Evolutionary conservation across 2,329 filamentous ascomycete genomes (phyloP), one percentile per base, ranked within the genome.

Genomic region (Drechslerella dactyloides): DNA sequence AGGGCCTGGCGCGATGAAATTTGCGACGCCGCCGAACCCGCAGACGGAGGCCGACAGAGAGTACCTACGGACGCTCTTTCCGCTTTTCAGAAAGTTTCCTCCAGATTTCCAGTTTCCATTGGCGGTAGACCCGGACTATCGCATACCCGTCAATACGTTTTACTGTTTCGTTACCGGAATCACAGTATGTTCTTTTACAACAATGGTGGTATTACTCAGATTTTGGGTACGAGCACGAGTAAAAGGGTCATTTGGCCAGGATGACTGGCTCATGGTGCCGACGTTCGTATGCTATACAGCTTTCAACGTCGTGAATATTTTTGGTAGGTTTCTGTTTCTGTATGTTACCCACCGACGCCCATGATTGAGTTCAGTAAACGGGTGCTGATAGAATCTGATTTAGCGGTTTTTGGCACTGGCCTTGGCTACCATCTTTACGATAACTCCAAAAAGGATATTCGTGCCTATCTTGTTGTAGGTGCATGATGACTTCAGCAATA

Each of bases 261-360:
- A 70, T 46, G 66, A 70, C 54, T 70, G 64, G 66, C 53, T 70
- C 30, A 70, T 70, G 66, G 37, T 70, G 17, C 59, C 66, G 11
- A 60, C 66, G 35, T 70, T 70, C 42, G 59, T 70, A 70, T 64
- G 46, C 24, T 63, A 70, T 27, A 57, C 19, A 4, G 59, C 59
- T 0, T 69, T 69, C 13, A 69, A 69, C 51, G 48, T 21, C 2
- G 64, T 69, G 0, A 69, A 69, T 48, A 21, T 62, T 13, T 69
- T 44, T 44, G 57, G 64, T 69, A 53, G 11, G 53, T 61, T 10
- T 13, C 3, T n/a, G n/a, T n/a, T n/a, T n/a, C n/a, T n/a, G n/a
- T n/a, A n/a, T n/a, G n/a, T n/a, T n/a, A n/a, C n/a, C n/a, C n/a
- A n/a, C n/a, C n/a, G n/a, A n/a, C n/a, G n/a, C n/a, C n/a, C n/a